A percentile compares a stretch with the other conserved stretches of the same genome.
These are phyloP conservation scores for Gossypioides kirkii DNA, from an alignment of 345 rosid genomes.

Conservation along the genomic window DNA sequence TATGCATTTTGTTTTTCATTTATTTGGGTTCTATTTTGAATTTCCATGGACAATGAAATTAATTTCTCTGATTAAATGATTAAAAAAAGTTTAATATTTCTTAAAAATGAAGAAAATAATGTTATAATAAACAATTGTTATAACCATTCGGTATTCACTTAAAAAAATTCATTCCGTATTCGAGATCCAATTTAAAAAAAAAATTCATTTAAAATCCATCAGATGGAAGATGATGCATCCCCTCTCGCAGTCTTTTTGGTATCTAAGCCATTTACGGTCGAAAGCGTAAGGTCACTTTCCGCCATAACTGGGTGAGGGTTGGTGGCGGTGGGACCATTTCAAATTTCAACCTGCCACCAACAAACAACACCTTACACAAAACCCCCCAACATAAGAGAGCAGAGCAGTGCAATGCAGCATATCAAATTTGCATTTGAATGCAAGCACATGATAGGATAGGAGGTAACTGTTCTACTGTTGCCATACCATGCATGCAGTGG, in stretches of 20 bases:
- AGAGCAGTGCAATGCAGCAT: background rate
- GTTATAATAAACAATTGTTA: no score
- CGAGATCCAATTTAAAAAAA: no score
- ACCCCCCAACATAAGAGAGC: background rate
- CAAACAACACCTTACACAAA: conserved; percentile 7
- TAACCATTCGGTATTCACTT: no score
- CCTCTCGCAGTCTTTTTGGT: background rate
- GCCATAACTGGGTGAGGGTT: conserved; percentile 34
- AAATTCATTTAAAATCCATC: no score
- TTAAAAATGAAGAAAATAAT: no score
- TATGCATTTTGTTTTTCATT: no score
- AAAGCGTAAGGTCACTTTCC: conserved; percentile 42
- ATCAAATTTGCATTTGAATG: conserved; percentile 21
- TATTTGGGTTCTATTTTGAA: no score
- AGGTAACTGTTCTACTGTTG: conserved; percentile 18
- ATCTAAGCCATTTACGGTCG: conserved; percentile 2
- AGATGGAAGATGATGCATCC: conserved; percentile 2
- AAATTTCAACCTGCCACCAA: conserved; percentile 20
- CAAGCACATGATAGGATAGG: conserved; percentile 31
- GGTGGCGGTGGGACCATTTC: conserved; percentile 32
- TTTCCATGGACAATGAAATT: no score
- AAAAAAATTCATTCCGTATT: no score
- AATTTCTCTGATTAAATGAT: no score
- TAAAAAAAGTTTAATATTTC: no score
- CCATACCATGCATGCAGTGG: conserved; percentile 24